Evolutionary conservation across 345 rosid species (phyloP), one percentile per base, ranked within the genome.

Genomic region (Gossypium arboreum): DNA sequence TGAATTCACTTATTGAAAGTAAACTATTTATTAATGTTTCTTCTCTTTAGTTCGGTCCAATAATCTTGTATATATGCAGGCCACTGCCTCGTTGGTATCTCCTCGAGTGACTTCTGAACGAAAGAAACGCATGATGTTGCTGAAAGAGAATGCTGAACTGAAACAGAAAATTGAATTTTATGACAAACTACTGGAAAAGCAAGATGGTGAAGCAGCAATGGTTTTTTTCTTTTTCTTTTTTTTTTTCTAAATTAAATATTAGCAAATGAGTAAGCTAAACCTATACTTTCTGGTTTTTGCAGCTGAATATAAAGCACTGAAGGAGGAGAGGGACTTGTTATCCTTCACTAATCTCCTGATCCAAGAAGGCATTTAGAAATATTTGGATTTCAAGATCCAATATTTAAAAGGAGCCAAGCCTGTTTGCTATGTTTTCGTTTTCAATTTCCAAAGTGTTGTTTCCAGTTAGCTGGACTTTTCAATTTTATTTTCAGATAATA

Each of bases 261-360:
- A 47, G 17, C 18, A 22, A 67, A 20, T 22, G n/a, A 45, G 34
- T 66, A 66, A 41, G 7, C 16, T 66, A 66, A 18, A 27, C 9
- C 29, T 45, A 67, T 45, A 67, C 72, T 47, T 67, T 15, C 15
- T 54, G 58, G 18, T 54, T 68, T 68, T 68, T 68, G 72, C 72
- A 68, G 72, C 18, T 47, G 72, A 68, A 68, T 24, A 7, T n/a
- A 2, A 22, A 24, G 55, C 55, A 13, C 2, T 68, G 56, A 68
- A 47, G 41, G 7, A 47, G 7, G 72, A 68, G 41, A 22, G 56
- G 9, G 56, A 68, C 12, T 1, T 68, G 39, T 20, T 68, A 5
- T 17, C 57, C 56, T 25, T 68, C 39, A 68, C 41, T 16, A 2
- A 24, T 24, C 12, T 48, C 20, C 72, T 68, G 41, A 15, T 22